Percentiles rank a stretch among this genome's conserved stretches.
phyloP scores from a whole-genome alignment of 2,329 filamentous ascomycete species.

The Trichophyton benhamiae region DNA sequence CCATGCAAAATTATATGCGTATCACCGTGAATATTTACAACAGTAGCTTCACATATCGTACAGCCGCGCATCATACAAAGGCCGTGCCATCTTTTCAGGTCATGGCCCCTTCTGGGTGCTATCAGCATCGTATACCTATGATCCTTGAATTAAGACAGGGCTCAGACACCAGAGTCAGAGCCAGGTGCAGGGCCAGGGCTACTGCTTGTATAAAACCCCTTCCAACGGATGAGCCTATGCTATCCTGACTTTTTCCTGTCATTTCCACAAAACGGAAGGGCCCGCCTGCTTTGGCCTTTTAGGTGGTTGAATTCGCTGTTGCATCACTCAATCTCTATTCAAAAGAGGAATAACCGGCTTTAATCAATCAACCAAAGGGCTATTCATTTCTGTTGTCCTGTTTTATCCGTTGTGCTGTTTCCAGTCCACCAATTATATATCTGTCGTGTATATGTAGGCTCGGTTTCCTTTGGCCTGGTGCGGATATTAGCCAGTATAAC shows the following conservation, averaged over 20 bases:
- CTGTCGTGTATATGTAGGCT: not conserved
- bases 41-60: not conserved
- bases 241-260: not conserved
- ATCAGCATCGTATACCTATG: not conserved
- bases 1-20: not conserved
- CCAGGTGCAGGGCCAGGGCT: not conserved
- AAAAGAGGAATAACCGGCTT: not conserved
- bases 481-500: not conserved
- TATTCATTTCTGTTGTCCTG: not conserved
- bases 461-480: not conserved
- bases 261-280: not conserved
- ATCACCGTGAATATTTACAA: not conserved
- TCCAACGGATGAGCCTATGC: not conserved
- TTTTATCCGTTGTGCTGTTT: not conserved
- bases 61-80: not conserved
- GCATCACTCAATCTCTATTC: too few relatives aligned
- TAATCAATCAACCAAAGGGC: not conserved
- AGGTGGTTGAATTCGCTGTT: not conserved
- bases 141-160: not conserved
- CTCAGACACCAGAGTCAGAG: not conserved
- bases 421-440: slow-evolving; percentile 6
- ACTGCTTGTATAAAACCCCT: not conserved
- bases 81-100: not conserved
- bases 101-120: not conserved
- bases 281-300: not conserved